Evolutionary conservation across 2,329 filamentous ascomycete species (phyloP).

Genomic region (Penicillium brasilianum): DNA sequence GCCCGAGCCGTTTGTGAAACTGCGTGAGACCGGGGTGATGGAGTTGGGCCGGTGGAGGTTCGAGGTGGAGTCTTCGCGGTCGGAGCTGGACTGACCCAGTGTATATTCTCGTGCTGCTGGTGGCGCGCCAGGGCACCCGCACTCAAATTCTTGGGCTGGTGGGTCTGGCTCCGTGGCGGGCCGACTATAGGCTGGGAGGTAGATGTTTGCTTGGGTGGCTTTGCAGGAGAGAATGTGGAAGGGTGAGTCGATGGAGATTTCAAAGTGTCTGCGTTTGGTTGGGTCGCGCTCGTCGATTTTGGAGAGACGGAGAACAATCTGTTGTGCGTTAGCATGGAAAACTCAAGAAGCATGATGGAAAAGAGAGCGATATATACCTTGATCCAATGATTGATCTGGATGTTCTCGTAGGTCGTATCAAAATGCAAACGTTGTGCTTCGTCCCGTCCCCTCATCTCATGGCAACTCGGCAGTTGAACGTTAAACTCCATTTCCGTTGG

Average conservation of each 20-base stretch:
- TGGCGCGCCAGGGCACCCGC: slow-evolving; percentile 71
- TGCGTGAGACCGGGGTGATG: slow-evolving; percentile 34
- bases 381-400: slow-evolving; percentile 95
- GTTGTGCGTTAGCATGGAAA: slow-evolving; percentile 22
- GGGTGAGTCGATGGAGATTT: slow-evolving; percentile 94
- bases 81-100: slow-evolving; percentile 25
- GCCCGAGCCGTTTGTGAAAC: slow-evolving; percentile 47
- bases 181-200: slow-evolving; percentile 77
- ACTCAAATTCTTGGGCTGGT: slow-evolving; percentile 64
- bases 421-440: slow-evolving; percentile 72
- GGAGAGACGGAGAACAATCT: slow-evolving; percentile 93
- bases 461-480: slow-evolving; percentile 87
- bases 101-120: slow-evolving; percentile 35
- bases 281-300: slow-evolving; percentile 80
- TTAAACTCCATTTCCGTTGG: slow-evolving; percentile 95
- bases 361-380: slow-evolving; percentile 65
- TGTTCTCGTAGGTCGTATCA: slow-evolving; percentile 91
- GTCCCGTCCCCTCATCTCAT: slow-evolving; percentile 77
- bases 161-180: slow-evolving; percentile 56
- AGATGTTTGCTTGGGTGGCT: slow-evolving; percentile 88
- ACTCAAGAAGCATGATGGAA: too few relatives aligned
- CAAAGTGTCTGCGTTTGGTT: slow-evolving; percentile 82
- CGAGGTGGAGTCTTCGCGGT: slow-evolving; percentile 37
- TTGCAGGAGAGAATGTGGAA: slow-evolving; percentile 93
- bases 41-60: slow-evolving; percentile 28